Evolutionary conservation across 345 rosid species (phyloP), one percentile per base, ranked within the genome.

Genomic region (Camelina sativa): DNA sequence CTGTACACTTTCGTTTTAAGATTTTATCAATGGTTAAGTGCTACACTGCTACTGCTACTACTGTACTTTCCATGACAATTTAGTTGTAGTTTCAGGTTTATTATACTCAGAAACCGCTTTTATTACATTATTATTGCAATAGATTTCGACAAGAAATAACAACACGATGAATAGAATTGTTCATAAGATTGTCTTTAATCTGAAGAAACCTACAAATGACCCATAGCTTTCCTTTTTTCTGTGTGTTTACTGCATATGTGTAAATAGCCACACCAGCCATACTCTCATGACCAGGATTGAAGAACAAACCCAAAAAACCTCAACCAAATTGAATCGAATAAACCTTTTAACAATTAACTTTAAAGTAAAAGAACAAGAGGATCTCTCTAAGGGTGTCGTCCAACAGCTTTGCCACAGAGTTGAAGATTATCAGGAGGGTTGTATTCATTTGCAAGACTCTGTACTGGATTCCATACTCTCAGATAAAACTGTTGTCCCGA

Each of bases 401-500:
- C 90, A 1, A 69, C 61, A 53, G 96, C 97, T 90, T 88, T 88
- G 79, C 98, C 96, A 50, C 97, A 94, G 9, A 86, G 87, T 40
- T 88, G 84, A 72, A 72, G 86, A 79, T 94, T 94, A 19, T 85
- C 76, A 65, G 97, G 98, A 69, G 89, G 86, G 58, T 65, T 80
- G 48, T 94, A 91, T 78, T 94, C 97, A 62, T 87, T 91, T 0
- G 88, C 61, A 15, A 86, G 88, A 69, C 87, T 89, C 11, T 76
- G 84, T 11, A 63, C 85, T 43, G 87, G 53, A 72, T 74, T 82
- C 90, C 90, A 90, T 12, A 95, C 98, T 67, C 85, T 83, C 12
- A 95, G 82, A 71, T 94, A 94, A 73, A 91, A 86, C 73, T 94
- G 96, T 59, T 91, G 96, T 62, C 98, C 98, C 3, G 84, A 86